Base-by-base conservation (phyloP, 2,329 filamentous ascomycete genomes). In the Fusarium veterinarium region DNA sequence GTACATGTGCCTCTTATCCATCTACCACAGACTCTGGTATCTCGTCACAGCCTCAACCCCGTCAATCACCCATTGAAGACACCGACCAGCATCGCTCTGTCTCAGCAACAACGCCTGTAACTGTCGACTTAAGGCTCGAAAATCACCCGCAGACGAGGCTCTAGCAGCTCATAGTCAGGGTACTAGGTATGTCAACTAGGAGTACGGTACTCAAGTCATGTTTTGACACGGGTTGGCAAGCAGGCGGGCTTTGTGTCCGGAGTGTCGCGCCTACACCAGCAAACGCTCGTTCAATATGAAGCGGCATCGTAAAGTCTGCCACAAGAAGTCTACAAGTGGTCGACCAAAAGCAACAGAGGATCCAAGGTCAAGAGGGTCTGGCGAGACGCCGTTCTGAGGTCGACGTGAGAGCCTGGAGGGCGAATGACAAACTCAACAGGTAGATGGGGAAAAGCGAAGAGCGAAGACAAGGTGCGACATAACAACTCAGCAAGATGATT, bases 141-240 rank as follows among this genome's bases (percentile, higher is more conserved):
- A 6, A 2, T 31, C 28, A 19, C 14, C 10, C 0, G 1, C 0
- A 11, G 14, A 1, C 0, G n/a, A 25, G 6, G 3, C 1, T 20
- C 3, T 52, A 3, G 8, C 2, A 6, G 6, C 3, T 16, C 8
- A 12, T 11, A 16, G 1, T 11, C 4, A 2, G 12, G 0, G 6
- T 1, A 4, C 4, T 8, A 4, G 23, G 48, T 37, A 7, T 20
- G 17, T 8, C 3, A 20, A 25, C 0, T 25, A 35, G 19, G 35
- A 35, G 12, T 6, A 20, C n/a, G 2, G 6, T 16, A 0, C 6
- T 13, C 17, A 25, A 8, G 17, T 25, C n/a, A 12, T 8, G 0
- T 2, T 35, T 1, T 51, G 12, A 35, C 17, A 25, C 1, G 0
- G 2, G 8, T 16, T 19, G 0, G 4, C 12, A 51, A 17, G 6